Conservation (phyloP, 805 yeast species). For the Yarrowia hollandica region DNA sequence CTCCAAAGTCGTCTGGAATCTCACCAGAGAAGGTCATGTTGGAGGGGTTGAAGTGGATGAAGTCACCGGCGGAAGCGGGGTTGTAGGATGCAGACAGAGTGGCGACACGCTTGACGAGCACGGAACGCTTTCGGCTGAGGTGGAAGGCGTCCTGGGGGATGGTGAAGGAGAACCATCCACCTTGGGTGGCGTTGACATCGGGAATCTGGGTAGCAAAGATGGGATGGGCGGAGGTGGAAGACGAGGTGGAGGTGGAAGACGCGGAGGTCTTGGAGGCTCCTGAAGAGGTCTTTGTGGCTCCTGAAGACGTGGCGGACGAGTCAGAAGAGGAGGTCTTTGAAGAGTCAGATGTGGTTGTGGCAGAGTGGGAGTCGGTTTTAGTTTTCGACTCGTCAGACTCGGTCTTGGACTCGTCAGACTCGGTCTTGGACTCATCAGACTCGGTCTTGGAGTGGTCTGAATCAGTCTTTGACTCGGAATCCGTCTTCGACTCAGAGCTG, state of each 20-base stretch:
- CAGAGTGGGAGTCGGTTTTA: conserved; percentile 33
- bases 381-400: neutral
- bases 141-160: conserved; percentile 62
- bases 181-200: conserved; percentile 67
- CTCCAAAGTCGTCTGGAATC: conserved; percentile 55
- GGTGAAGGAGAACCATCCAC: conserved; percentile 53
- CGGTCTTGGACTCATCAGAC: neutral
- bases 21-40: conserved; percentile 69
- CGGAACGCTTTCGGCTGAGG: conserved; percentile 44
- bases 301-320: neutral
- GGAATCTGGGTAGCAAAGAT: conserved; percentile 52
- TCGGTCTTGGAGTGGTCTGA: neutral
- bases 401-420: neutral
- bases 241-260: neutral
- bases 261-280: neutral
- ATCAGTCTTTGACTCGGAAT: neutral
- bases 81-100: conserved; percentile 36
- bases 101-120: conserved; percentile 37
- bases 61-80: conserved; percentile 44
- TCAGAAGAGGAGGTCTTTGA: neutral
- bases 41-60: conserved; percentile 62
- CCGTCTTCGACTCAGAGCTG: neutral
- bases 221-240: conserved; percentile 22
- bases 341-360: conserved; percentile 18
- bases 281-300: neutral